phyloP scores from a whole-genome alignment of 1,284 basidiomycete genomes.

The Pisolithus thermaeus region DNA sequence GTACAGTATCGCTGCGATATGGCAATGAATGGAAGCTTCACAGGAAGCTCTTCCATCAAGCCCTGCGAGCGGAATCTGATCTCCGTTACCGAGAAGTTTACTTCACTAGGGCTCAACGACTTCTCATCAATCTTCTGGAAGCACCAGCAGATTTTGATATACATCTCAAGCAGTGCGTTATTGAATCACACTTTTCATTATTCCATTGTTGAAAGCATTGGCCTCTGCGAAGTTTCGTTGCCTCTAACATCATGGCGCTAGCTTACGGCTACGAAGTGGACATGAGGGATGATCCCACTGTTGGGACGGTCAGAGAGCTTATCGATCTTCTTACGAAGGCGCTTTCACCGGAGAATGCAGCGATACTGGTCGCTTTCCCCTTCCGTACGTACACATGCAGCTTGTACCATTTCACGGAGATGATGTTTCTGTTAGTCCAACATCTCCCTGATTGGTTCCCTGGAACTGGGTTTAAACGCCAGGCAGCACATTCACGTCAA shows the following conservation, averaged over 20 bases:
- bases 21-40: slow-evolving; percentile 19
- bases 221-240: slow-evolving; percentile 14
- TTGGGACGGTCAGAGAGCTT: slow-evolving; percentile 12
- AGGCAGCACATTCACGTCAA: slow-evolving; percentile 14
- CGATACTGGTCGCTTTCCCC: slow-evolving; percentile 17
- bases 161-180: slow-evolving; percentile 17
- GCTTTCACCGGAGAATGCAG: slow-evolving; percentile 16
- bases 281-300: slow-evolving; percentile 18
- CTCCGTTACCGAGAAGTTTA: slow-evolving; percentile 12
- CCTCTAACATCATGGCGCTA: slow-evolving; percentile 21
- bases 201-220: neutral
- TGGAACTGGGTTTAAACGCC: slow-evolving; percentile 32
- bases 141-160: slow-evolving; percentile 18
- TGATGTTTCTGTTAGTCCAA: slow-evolving; percentile 25
- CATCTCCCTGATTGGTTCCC: slow-evolving; percentile 40
- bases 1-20: slow-evolving; percentile 22
- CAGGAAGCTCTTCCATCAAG: slow-evolving; percentile 23
- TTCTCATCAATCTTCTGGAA: slow-evolving; percentile 18
- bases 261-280: slow-evolving; percentile 18
- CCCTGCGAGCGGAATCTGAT: slow-evolving; percentile 16
- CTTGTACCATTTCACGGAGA: neutral
- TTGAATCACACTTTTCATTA: neutral
- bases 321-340: slow-evolving; percentile 16
- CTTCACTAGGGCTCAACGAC: slow-evolving; percentile 11
- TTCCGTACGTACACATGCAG: slow-evolving; percentile 15